phyloP scores from a whole-genome alignment of 2,329 filamentous ascomycete species.

The Fusarium ramigenum region DNA sequence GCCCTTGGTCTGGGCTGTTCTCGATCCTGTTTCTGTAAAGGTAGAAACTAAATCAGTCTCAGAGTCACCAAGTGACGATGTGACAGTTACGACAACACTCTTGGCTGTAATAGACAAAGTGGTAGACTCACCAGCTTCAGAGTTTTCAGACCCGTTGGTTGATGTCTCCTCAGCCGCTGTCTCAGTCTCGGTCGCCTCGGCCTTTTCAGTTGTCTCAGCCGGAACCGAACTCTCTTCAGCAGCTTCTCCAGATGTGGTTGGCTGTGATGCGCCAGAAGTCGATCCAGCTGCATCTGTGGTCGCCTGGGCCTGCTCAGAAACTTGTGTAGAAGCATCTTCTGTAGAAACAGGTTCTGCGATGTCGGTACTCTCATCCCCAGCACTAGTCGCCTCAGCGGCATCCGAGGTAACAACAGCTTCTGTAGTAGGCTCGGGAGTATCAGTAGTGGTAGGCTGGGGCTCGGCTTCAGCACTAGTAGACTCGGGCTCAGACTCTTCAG shows the following conservation, averaged over 20 bases:
- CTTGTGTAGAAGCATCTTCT: not conserved
- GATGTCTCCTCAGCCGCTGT: conserved; percentile 32
- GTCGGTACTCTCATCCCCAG: not conserved
- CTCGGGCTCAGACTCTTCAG: conserved; percentile 7
- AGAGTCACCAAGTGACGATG: conserved; percentile 2
- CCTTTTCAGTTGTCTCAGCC: conserved; percentile 3
- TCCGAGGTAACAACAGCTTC: not conserved
- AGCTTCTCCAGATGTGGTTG: conserved; percentile 13
- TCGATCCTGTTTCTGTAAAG: conserved; percentile 19
- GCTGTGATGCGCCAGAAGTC: conserved; percentile 12
- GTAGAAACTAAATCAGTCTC: conserved; percentile 25
- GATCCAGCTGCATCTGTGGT: not conserved
- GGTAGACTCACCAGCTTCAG: conserved; percentile 29
- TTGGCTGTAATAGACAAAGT: conserved; percentile 8
- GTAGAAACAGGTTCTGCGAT: not conserved
- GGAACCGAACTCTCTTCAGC: not conserved
- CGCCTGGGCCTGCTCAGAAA: not conserved
- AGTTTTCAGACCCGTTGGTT: conserved; percentile 30
- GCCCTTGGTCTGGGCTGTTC: conserved; percentile 8
- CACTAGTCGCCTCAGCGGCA: not conserved
- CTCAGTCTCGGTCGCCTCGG: conserved; percentile 13
- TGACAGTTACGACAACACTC: not conserved
- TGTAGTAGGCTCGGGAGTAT: conserved; percentile 10
- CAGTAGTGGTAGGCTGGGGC: conserved; percentile 11
- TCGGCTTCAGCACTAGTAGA: conserved; percentile 1